Evolutionary conservation across 2,329 filamentous ascomycete species (phyloP).

Genomic region (Aulographum hederae): DNA sequence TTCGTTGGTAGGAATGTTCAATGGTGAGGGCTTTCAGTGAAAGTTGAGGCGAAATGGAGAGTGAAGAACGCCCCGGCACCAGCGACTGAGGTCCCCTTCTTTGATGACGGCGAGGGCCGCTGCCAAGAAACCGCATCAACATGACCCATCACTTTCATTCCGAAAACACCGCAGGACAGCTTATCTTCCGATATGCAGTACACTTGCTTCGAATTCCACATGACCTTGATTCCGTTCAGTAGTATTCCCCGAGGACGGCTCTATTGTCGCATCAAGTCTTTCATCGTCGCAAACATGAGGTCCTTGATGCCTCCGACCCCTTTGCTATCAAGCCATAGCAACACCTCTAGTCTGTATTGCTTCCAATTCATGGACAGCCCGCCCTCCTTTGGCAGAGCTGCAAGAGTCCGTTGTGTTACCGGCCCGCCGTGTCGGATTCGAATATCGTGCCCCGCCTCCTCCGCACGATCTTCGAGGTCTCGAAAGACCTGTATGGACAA

Average conservation of each 20-base stretch:
- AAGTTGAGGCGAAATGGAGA: too few relatives aligned
- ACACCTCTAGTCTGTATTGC: conserved; percentile 55
- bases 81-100: too few relatives aligned
- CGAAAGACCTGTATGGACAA: conserved; percentile 29
- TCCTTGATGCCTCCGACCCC: conserved; percentile 49
- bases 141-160: background rate
- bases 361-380: conserved; percentile 53
- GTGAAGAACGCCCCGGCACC: too few relatives aligned
- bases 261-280: conserved; percentile 41
- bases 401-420: conserved; percentile 49
- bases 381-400: conserved; percentile 41
- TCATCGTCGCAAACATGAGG: conserved; percentile 69
- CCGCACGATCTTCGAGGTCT: conserved; percentile 26
- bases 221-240: background rate
- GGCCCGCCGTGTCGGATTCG: conserved; percentile 27
- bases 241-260: conserved; percentile 1
- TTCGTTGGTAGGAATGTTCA: too few relatives aligned
- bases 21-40: too few relatives aligned
- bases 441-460: conserved; percentile 9
- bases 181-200: background rate
- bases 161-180: background rate
- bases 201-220: background rate
- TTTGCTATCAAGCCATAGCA: conserved; percentile 45
- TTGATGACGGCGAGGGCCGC: background rate
- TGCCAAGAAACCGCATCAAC: background rate